These are phyloP conservation scores for Cercospora sp. DNA, from an alignment of 2,329 filamentous ascomycete species.

Conservation along the genomic window DNA sequence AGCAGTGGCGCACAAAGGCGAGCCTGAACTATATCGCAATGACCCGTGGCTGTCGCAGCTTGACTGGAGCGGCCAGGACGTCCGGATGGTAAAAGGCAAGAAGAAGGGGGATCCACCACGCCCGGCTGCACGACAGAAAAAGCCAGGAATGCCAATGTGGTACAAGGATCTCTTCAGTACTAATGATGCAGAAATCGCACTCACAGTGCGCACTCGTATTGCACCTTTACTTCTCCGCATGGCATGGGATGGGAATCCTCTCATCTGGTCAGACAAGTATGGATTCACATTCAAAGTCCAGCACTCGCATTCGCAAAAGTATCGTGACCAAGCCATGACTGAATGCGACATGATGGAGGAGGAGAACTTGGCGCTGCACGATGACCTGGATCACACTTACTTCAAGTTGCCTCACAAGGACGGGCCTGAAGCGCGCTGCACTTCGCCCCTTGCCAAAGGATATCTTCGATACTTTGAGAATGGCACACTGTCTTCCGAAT, in stretches of 20 bases:
- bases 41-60: constrained; percentile 93
- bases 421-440: constrained; percentile 79
- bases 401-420: constrained; percentile 98
- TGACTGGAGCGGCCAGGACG: constrained; percentile 91
- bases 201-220: constrained; percentile 84
- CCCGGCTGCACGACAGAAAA: constrained; percentile 81
- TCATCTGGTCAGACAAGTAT: constrained; percentile 89
- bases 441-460: constrained; percentile 84
- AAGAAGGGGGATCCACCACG: constrained; percentile 78
- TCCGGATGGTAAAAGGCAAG: constrained; percentile 88
- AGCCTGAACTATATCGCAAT: constrained; percentile 66
- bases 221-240: constrained; percentile 81
- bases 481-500: constrained; percentile 83
- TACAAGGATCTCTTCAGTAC: constrained; percentile 86
- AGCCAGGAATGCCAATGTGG: constrained; percentile 92
- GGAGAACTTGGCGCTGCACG: constrained; percentile 62
- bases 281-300: constrained; percentile 90
- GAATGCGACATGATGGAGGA: constrained; percentile 77
- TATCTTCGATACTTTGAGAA: constrained; percentile 91
- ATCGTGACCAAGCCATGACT: constrained; percentile 69
- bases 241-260: constrained; percentile 83
- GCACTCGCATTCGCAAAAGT: constrained; percentile 60
- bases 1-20: constrained; percentile 71
- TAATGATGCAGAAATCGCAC: constrained; percentile 65
- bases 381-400: constrained; percentile 68